A percentile compares a stretch with the other conserved stretches of the same genome.
Conservation (phyloP, 257 asterid species). For the Scutellaria galericulata region DNA sequence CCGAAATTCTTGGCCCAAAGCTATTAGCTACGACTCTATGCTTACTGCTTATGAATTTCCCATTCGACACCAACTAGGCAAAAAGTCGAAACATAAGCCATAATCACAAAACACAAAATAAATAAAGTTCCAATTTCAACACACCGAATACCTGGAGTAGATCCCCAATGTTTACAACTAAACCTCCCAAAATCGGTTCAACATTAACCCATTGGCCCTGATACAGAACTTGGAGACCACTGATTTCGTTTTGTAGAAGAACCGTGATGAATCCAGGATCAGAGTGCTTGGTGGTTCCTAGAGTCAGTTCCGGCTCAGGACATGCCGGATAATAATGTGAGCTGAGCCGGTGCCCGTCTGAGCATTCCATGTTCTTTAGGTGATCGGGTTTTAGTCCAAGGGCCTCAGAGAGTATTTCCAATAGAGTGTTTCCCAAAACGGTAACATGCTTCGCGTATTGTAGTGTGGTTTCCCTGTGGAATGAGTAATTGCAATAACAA, state of each 20-base stretch:
- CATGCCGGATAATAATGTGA: constrained; percentile 52
- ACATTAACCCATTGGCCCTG: constrained; percentile 41
- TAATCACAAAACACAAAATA: neutral
- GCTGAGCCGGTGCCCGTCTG: constrained; percentile 30
- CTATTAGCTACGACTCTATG: constrained; percentile 50
- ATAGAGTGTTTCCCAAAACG: constrained; percentile 8
- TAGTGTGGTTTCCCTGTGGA: constrained; percentile 22
- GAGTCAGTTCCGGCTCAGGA: constrained; percentile 47
- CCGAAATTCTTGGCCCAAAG: constrained; percentile 56
- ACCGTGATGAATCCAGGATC: constrained; percentile 47
- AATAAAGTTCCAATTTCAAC: neutral
- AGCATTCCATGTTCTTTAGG: constrained; percentile 39
- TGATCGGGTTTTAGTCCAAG: constrained; percentile 36
- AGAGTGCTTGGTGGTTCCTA: constrained; percentile 40
- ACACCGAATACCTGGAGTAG: constrained; percentile 42
- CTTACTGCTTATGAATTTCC: constrained; percentile 43
- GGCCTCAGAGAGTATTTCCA: constrained; percentile 26
- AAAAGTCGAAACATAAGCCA: neutral
- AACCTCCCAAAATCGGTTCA: constrained; percentile 34
- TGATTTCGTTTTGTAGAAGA: constrained; percentile 40
- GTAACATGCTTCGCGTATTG: constrained; percentile 33
- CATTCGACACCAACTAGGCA: constrained; percentile 52
- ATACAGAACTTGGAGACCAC: constrained; percentile 42
- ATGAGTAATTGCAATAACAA: too few species aligned
- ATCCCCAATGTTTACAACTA: constrained; percentile 47